These are phyloP conservation scores for Cyclotella kingstonii DNA, from an alignment of 108 stramenopile genomes.

Conservation along the genomic window DNA sequence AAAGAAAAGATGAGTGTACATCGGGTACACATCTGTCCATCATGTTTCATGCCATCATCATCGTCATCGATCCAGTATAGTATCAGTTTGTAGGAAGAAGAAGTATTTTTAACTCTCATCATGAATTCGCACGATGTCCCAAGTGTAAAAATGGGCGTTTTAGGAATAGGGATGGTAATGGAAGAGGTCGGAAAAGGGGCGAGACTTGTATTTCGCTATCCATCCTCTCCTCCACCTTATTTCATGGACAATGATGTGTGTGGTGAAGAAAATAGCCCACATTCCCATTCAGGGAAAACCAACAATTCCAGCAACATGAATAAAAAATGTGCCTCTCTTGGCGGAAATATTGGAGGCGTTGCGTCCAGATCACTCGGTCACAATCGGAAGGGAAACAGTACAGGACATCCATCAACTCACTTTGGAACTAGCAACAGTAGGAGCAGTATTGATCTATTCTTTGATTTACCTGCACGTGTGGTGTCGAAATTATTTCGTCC, in stretches of 20 bases:
- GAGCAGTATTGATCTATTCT: constrained; percentile 64
- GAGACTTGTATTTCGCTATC: constrained; percentile 70
- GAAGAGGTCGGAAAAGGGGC: constrained; percentile 74
- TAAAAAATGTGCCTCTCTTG: background rate
- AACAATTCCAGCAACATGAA: background rate
- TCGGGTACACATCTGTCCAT: too few species aligned
- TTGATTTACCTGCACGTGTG: constrained; percentile 67
- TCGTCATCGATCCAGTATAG: too few species aligned
- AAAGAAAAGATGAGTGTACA: too few species aligned
- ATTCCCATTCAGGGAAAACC: background rate
- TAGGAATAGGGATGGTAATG: constrained; percentile 79
- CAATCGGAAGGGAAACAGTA: constrained; percentile 1
- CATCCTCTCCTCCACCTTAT: constrained; percentile 49
- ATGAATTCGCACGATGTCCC: background rate
- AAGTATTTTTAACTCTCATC: background rate
- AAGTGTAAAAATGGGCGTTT: constrained; percentile 35
- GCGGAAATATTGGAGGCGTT: background rate
- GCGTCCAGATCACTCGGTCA: background rate
- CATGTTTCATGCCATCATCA: too few species aligned
- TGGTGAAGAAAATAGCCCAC: background rate
- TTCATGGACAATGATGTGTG: constrained; percentile 8
- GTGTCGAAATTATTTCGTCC: constrained; percentile 87
- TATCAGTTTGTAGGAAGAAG: too few species aligned
- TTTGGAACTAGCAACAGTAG: background rate
- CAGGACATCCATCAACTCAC: background rate